Conservation (phyloP, 163 green algal species). For the Volvox carteri region DNA sequence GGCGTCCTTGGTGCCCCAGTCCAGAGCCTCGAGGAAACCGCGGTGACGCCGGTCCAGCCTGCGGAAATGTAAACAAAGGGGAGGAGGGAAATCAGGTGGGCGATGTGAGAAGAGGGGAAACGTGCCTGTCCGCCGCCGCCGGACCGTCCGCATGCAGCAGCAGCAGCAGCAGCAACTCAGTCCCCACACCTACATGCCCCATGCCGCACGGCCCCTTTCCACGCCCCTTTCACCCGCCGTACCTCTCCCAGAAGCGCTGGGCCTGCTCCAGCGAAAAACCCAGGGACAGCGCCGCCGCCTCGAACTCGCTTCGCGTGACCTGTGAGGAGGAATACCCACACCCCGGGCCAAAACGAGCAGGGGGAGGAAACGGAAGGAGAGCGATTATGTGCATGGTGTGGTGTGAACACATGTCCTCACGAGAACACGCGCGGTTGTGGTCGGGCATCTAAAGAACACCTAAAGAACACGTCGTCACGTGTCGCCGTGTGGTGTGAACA, state of each 20-base stretch:
- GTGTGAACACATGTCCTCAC: too few species aligned
- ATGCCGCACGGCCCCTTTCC: too few species aligned
- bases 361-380: too few species aligned
- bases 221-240: neutral
- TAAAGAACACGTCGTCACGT: too few species aligned
- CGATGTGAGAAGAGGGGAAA: neutral
- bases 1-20: constrained; percentile 57
- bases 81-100: neutral
- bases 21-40: constrained; percentile 50
- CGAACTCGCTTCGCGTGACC: constrained; percentile 60
- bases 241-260: constrained; percentile 54
- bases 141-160: neutral
- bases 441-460: too few species aligned
- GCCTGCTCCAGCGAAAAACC: constrained; percentile 62
- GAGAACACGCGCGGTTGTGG: too few species aligned
- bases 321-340: neutral
- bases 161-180: neutral
- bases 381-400: too few species aligned
- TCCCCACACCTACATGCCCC: too few species aligned
- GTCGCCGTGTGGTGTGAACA: too few species aligned
- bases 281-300: constrained; percentile 50
- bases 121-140: too few species aligned
- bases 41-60: constrained; percentile 56
- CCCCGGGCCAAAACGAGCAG: too few species aligned
- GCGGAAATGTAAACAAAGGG: constrained; percentile 5